Percentiles rank a stretch among this genome's conserved stretches.
phyloP scores from a whole-genome alignment of 75 land plant species.

The Sequoia sempervirens region DNA sequence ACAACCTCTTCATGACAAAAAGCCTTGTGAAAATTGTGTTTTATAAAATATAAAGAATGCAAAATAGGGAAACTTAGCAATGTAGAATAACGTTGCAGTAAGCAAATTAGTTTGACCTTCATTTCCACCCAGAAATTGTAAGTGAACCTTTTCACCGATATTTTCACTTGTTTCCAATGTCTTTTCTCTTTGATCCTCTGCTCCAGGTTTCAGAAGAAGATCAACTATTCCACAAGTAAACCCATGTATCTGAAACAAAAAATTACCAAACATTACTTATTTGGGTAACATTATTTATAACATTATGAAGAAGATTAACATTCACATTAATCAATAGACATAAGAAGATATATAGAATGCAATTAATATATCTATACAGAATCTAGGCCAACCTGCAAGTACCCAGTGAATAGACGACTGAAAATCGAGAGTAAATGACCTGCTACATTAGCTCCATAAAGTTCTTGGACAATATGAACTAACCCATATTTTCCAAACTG shows the following conservation, averaged over 20 bases:
- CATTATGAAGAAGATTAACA: neutral
- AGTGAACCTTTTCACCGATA: slow-evolving; percentile 60
- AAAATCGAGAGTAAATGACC: slow-evolving; percentile 77
- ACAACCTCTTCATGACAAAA: too few species aligned
- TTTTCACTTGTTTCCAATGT: slow-evolving; percentile 42
- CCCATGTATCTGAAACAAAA: slow-evolving; percentile 72
- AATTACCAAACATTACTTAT: neutral
- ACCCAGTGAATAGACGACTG: slow-evolving; percentile 83
- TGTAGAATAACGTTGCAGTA: neutral
- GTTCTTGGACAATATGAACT: slow-evolving; percentile 90
- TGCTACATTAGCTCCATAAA: slow-evolving; percentile 82
- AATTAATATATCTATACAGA: neutral
- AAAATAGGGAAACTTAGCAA: neutral
- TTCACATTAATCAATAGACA: neutral
- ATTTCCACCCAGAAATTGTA: slow-evolving; percentile 35
- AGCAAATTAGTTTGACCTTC: slow-evolving; percentile 22
- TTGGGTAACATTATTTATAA: too few species aligned
- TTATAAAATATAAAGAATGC: too few species aligned
- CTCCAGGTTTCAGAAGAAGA: slow-evolving; percentile 53
- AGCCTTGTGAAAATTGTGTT: too few species aligned
- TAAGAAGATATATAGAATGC: neutral
- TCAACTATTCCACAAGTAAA: slow-evolving; percentile 97
- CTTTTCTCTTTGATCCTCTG: slow-evolving; percentile 46
- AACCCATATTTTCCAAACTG: slow-evolving; percentile 95
- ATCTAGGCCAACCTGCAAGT: slow-evolving; percentile 61